Evolutionary conservation across 2,329 filamentous ascomycete genomes (phyloP).

Genomic region (Colletotrichum incanum): DNA sequence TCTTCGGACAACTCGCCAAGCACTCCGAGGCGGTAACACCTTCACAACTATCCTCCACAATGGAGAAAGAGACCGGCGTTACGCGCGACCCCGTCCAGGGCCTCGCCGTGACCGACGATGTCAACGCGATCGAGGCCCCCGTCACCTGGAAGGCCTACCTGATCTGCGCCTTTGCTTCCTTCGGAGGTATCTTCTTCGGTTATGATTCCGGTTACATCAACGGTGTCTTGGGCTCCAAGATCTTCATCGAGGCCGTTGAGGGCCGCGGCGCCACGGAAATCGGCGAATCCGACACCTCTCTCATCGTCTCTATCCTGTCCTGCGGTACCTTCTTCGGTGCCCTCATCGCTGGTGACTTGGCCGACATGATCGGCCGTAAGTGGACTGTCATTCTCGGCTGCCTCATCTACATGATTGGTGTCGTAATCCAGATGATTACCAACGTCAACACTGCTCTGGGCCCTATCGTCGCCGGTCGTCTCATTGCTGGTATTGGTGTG

Average conservation of each 20-base stretch:
- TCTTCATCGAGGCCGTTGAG: slow-evolving; percentile 69
- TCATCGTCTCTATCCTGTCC: slow-evolving; percentile 84
- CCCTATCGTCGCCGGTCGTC: slow-evolving; percentile 80
- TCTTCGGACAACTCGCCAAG: slow-evolving; percentile 28
- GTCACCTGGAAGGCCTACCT: slow-evolving; percentile 79
- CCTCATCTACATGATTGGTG: slow-evolving; percentile 78
- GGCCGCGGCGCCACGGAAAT: slow-evolving; percentile 55
- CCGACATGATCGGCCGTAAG: slow-evolving; percentile 82
- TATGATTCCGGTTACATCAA: slow-evolving; percentile 86
- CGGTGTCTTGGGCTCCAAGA: slow-evolving; percentile 69
- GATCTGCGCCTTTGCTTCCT: slow-evolving; percentile 79
- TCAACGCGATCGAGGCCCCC: slow-evolving; percentile 76
- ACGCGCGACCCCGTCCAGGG: slow-evolving; percentile 36
- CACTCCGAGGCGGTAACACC: slow-evolving; percentile 2
- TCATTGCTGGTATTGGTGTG: slow-evolving; percentile 83
- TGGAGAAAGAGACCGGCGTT: slow-evolving; percentile 41
- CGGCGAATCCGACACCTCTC: slow-evolving; percentile 62
- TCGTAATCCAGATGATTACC: slow-evolving; percentile 75
- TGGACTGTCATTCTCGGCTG: slow-evolving; percentile 82
- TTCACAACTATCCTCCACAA: slow-evolving; percentile 7
- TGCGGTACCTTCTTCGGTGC: slow-evolving; percentile 85
- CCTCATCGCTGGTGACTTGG: slow-evolving; percentile 82
- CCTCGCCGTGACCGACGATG: slow-evolving; percentile 64
- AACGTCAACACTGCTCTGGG: slow-evolving; percentile 65
- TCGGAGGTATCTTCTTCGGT: slow-evolving; percentile 83